Conservation (phyloP, 1,139 yeast species). For the Kodamaea alishanica region DNA sequence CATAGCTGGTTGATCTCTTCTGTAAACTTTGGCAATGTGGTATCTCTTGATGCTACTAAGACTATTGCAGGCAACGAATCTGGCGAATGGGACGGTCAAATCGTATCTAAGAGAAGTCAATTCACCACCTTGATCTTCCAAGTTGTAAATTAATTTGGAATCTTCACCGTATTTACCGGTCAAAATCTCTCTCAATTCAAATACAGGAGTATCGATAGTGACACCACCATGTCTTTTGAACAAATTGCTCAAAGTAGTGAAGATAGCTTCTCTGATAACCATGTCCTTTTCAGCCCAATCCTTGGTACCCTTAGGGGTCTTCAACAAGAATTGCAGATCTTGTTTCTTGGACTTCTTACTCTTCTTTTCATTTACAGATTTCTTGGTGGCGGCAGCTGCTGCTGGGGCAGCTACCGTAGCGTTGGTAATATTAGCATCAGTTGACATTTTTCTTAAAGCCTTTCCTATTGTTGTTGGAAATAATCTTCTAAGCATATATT, state of each 20-base stretch:
- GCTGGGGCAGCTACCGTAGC: constrained; percentile 10
- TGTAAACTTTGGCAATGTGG: constrained; percentile 95
- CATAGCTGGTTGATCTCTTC: constrained; percentile 99
- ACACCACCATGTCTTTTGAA: constrained; percentile 97
- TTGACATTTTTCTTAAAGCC: constrained; percentile 24
- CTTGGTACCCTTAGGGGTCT: constrained; percentile 95
- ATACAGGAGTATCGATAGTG: constrained; percentile 96
- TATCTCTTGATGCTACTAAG: constrained; percentile 85
- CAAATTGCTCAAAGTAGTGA: constrained; percentile 62
- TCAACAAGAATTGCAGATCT: constrained; percentile 58
- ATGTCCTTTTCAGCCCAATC: constrained; percentile 99
- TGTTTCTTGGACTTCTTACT: constrained; percentile 31
- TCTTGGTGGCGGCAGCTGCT: constrained; percentile 9
- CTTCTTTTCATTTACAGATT: constrained; percentile 12
- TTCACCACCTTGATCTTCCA: constrained; percentile 98
- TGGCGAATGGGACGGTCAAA: constrained; percentile 95
- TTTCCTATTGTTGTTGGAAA: constrained; percentile 9
- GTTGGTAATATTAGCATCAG: constrained; percentile 18
- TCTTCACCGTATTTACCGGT: constrained; percentile 99
- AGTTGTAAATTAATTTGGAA: constrained; percentile 88
- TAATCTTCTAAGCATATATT: constrained; percentile 13
- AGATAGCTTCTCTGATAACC: constrained; percentile 88
- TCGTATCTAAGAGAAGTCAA: constrained; percentile 92
- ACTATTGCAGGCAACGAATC: constrained; percentile 93
- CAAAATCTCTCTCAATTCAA: constrained; percentile 88